Evolutionary conservation across 106 monocot species (phyloP).

Genomic region (Iris macrosiphon): DNA sequence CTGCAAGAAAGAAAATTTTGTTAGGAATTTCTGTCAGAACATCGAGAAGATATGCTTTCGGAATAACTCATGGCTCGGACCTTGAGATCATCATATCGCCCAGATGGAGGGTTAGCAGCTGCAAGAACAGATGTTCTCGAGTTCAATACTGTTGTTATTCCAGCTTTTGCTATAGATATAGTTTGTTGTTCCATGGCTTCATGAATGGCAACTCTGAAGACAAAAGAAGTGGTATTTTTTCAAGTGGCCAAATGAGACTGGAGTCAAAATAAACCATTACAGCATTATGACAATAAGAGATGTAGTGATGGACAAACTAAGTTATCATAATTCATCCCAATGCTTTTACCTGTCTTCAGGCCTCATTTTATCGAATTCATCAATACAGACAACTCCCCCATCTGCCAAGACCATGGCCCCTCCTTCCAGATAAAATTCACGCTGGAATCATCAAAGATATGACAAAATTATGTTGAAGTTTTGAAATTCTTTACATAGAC

Average conservation of each 20-base stretch:
- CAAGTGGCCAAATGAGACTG: too few relatives aligned
- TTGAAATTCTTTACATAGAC: too few relatives aligned
- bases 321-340: too few relatives aligned
- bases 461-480: too few relatives aligned
- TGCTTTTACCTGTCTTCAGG: conserved; percentile 90
- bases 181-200: conserved; percentile 99
- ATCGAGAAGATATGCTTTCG: background rate
- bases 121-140: conserved; percentile 98
- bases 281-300: too few relatives aligned
- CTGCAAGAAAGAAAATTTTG: conserved; percentile 31
- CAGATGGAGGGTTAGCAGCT: conserved; percentile 97
- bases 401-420: conserved; percentile 99
- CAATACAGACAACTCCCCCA: conserved; percentile 98
- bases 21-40: too few relatives aligned
- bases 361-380: conserved; percentile 99
- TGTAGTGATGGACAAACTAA: too few relatives aligned
- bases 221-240: too few relatives aligned
- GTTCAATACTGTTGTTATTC: conserved; percentile 96
- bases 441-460: conserved; percentile 54
- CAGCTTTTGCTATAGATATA: conserved; percentile 98
- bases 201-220: conserved; percentile 89
- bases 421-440: conserved; percentile 99
- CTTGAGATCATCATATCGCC: conserved; percentile 99
- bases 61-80: conserved; percentile 15
- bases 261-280: too few relatives aligned